Evolutionary conservation across 306 rosid genomes (phyloP).

Genomic region (Macrotyloma uniflorum): DNA sequence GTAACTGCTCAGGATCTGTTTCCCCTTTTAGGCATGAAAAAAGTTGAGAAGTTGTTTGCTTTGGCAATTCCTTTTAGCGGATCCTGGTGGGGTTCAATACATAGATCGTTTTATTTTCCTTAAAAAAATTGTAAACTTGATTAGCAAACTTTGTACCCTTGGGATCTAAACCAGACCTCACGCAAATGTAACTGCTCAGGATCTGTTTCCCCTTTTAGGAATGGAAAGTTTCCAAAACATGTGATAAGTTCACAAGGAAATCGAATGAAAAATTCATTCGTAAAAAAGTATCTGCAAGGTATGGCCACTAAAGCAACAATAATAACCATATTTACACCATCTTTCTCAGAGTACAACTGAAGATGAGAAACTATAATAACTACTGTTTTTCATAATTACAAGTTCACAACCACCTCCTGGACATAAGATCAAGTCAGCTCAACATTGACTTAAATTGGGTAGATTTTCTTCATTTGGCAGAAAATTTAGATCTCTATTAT

Average conservation of each 20-base stretch:
- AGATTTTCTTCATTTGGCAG: slow-evolving; percentile 12
- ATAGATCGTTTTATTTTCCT: neutral
- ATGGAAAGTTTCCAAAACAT: neutral
- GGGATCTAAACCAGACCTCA: neutral
- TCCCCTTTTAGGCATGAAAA: neutral
- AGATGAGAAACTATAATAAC: neutral
- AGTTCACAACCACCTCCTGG: neutral
- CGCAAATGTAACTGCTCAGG: neutral
- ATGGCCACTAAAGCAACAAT: neutral
- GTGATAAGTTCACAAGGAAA: neutral
- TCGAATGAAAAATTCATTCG: neutral
- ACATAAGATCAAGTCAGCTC: neutral
- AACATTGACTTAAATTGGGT: neutral
- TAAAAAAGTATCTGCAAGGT: neutral
- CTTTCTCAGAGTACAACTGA: too few relatives aligned
- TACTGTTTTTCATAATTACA: neutral
- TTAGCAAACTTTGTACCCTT: neutral
- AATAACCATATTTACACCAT: neutral
- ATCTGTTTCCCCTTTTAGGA: neutral
- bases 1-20: neutral
- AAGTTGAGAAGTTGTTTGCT: neutral
- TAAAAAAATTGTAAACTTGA: neutral
- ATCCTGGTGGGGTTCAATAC: neutral
- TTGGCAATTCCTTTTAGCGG: neutral
- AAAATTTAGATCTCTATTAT: slow-evolving; percentile 22